Base-by-base conservation (phyloP, 2,329 filamentous ascomycete species). In the Raffaelea albimanens region DNA sequence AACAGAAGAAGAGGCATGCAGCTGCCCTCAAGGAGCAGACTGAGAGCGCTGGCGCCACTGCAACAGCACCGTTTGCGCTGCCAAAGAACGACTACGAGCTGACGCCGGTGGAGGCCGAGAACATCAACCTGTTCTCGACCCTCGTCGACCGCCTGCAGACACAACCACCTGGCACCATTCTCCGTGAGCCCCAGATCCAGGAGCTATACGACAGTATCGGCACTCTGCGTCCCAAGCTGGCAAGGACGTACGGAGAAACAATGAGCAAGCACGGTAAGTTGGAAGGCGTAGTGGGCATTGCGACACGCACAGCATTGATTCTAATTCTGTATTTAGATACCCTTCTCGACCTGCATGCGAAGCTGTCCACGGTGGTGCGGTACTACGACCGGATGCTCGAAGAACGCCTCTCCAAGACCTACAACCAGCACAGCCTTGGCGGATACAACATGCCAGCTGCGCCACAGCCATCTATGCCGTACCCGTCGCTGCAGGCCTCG, bases 371-470 rank as follows among this genome's bases (percentile, higher is more conserved):
- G 0, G 93, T 97, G 22, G 93, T 98, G 5, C 81, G 93, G 31
- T 97, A 97, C 62, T 98, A 98, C 61, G 93, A 98, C 64, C 82
- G 89, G 38, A 97, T 98, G 93, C 75, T 98, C 16, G 93, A 98
- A 65, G 93, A 98, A 53, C 82, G 93, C 36, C 73, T 98, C 22
- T 95, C 89, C 9, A 94, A 85, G 63, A 91, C 93, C 2, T 97
- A 97, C 62, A 85, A 82, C 53, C 87, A 95, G 58, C 85, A 91
- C 57, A 82, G 67, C 40, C 68, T 88, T 19, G 76, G 82, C 11
- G 76, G 77, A 2, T 88, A 88, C 55, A 75, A 69, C 50, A 63
- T 79, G 11, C 73, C 77, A 18, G 67, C 70, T 33, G 64, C 68
- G 13, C 71, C 70, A 31, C 79, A 68, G 57, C 65, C 76, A 10